Evolutionary conservation across 495 filamentous ascomycete species (phyloP), one percentile per base, ranked within the genome.

Genomic region (Ramalina intermedia): DNA sequence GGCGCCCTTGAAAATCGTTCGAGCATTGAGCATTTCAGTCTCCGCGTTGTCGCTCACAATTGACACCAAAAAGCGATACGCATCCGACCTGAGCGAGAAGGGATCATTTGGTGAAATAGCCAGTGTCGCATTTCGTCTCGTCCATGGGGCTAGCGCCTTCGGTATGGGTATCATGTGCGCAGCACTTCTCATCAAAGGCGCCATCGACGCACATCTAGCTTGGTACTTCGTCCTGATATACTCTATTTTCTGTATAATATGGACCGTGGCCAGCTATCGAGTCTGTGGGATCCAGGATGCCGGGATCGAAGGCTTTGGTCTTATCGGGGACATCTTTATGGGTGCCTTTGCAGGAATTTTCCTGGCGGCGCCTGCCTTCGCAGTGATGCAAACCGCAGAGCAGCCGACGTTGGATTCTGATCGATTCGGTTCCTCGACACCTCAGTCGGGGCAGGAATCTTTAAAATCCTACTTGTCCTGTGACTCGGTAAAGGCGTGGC

Each of bases 61-160:
- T 8, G 48, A 50, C 48, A 45, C 26, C 13, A 50, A 50, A 37
- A 50, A 38, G 46, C 48, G 48, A 41, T 50, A 50, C 48, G 48
- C 48, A 35, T 26, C 21, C 21, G 13, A 20, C 13, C 36, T 48
- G 46, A 41, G 37, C 27, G 46, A 48, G 7, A 41, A 37, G 17
- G 27, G 33, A 24, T 44, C 26, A n/a, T 26, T 43, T 6, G 48
- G 48, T 17, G 17, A 14, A 26, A 21, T 37, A 35, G 48, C 48
- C n/a, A 3, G 48, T 37, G 48, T 44, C 14, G 41, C 29, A n/a
- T 50, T 50, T 41, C 42, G 43, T 9, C 20, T 50, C 13, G 23
- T 50, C 23, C 42, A 50, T 20, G 41, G 14, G 4, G 40, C 7
- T 41, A 50, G 48, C 39, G 39, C 41, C 7, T 44, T 50, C 48